Evolutionary conservation across 2,329 filamentous ascomycete genomes (phyloP).

Genomic region (Xylogone sp.): DNA sequence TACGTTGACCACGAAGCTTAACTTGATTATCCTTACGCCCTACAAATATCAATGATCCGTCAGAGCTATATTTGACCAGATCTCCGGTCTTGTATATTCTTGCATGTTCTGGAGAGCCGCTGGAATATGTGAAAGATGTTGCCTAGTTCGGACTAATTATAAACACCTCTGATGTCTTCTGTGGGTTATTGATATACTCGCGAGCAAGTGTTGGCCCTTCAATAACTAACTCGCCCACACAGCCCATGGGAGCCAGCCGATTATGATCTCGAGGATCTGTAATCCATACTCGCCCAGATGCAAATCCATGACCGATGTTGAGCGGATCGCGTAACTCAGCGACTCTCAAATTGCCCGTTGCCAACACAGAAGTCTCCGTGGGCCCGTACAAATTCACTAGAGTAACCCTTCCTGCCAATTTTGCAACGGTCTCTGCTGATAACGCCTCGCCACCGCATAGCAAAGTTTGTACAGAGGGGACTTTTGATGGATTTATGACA

Average conservation of each 20-base stretch:
- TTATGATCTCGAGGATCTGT: slow-evolving; percentile 10
- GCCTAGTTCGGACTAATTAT: slow-evolving; percentile 4
- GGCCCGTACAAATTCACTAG: slow-evolving; percentile 63
- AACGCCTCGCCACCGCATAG: slow-evolving; percentile 54
- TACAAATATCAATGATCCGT: no score
- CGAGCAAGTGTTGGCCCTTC: slow-evolving; percentile 17
- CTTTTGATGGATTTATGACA: not conserved
- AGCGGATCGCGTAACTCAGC: slow-evolving; percentile 1
- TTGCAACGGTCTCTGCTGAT: not conserved
- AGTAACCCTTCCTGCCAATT: slow-evolving; percentile 31
- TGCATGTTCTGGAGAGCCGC: no score
- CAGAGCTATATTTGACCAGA: no score
- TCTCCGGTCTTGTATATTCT: no score
- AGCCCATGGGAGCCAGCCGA: slow-evolving; percentile 12
- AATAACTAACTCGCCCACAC: slow-evolving; percentile 15
- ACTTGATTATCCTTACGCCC: no score
- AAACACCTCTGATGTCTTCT: slow-evolving; percentile 11
- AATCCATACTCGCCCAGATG: slow-evolving; percentile 10
- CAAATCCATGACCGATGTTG: slow-evolving; percentile 10
- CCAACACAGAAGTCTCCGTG: slow-evolving; percentile 50
- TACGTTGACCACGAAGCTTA: no score
- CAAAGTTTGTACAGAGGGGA: slow-evolving; percentile 4
- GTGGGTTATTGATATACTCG: slow-evolving; percentile 16
- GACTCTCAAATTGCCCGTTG: slow-evolving; percentile 4
- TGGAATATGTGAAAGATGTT: no score